These are phyloP conservation scores for Picochlorum sp. DNA, from an alignment of 139 green algal genomes.

Conservation along the genomic window DNA sequence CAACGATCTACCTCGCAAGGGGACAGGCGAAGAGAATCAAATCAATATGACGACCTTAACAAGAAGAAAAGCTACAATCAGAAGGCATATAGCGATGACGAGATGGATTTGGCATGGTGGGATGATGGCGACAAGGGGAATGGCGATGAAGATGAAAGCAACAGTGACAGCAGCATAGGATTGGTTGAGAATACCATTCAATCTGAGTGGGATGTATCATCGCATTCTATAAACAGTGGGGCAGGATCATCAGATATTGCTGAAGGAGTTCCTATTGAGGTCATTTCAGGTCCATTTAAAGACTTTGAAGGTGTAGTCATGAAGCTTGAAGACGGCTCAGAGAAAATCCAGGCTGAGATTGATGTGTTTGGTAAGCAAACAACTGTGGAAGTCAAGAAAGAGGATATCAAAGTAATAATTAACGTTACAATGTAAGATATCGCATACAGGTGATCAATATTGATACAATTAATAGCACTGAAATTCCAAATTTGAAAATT, in stretches of 20 bases:
- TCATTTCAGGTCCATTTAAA: background rate
- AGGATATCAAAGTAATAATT: too few species aligned
- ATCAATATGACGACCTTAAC: background rate
- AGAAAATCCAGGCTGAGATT: background rate
- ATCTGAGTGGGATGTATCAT: too few species aligned
- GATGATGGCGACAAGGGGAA: background rate
- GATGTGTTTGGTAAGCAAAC: background rate
- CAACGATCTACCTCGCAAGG: background rate
- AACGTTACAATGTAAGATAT: too few species aligned
- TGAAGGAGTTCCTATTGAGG: background rate
- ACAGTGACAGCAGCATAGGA: background rate
- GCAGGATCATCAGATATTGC: background rate
- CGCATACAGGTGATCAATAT: too few species aligned
- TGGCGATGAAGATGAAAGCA: background rate
- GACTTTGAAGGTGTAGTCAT: background rate
- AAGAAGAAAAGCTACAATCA: background rate
- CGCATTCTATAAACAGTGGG: background rate
- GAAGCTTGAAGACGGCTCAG: background rate
- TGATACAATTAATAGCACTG: too few species aligned
- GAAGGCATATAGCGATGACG: background rate
- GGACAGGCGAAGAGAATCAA: background rate
- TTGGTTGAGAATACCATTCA: too few species aligned
- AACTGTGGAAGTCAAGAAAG: background rate
- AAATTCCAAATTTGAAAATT: too few species aligned
- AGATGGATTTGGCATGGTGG: slow-evolving; percentile 6